Evolutionary conservation across 2,329 filamentous ascomycete species (phyloP).

Genomic region (Hypomyces perniciosus): DNA sequence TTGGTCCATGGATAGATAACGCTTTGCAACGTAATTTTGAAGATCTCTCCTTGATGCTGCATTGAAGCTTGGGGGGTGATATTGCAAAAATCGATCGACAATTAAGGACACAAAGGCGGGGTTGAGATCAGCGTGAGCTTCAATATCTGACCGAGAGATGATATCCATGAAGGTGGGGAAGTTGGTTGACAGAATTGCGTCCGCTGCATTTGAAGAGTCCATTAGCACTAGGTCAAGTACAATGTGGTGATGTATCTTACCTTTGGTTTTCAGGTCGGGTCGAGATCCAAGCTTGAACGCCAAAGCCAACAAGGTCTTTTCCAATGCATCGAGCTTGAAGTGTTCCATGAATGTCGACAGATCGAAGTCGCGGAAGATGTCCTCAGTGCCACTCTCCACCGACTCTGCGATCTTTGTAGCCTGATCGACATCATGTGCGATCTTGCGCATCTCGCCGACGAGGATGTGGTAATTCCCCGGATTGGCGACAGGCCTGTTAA

Average conservation of each 20-base stretch:
- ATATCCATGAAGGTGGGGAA: slow-evolving; percentile 72
- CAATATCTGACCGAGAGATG: slow-evolving; percentile 58
- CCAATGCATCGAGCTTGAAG: slow-evolving; percentile 84
- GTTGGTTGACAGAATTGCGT: slow-evolving; percentile 81
- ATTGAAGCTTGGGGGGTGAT: slow-evolving; percentile 81
- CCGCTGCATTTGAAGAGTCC: slow-evolving; percentile 50
- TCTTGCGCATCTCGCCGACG: slow-evolving; percentile 77
- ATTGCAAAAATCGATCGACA: slow-evolving; percentile 79
- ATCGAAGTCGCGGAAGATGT: slow-evolving; percentile 93
- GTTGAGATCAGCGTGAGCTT: slow-evolving; percentile 59
- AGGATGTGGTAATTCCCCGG: slow-evolving; percentile 80
- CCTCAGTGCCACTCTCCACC: slow-evolving; percentile 83
- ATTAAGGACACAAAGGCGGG: slow-evolving; percentile 70
- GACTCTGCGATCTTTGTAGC: slow-evolving; percentile 88
- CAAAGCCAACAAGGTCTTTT: slow-evolving; percentile 80
- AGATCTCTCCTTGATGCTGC: slow-evolving; percentile 67
- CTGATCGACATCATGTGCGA: slow-evolving; percentile 73
- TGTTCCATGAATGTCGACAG: slow-evolving; percentile 93
- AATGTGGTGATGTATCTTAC: slow-evolving; percentile 38
- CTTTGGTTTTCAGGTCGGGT: slow-evolving; percentile 81
- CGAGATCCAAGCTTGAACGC: slow-evolving; percentile 82
- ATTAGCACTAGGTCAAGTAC: slow-evolving; percentile 2
- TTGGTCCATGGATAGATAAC: slow-evolving; percentile 60
- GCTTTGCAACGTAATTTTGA: slow-evolving; percentile 57
- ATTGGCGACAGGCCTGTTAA: slow-evolving; percentile 66